Conservation (phyloP, 1,284 basidiomycete genomes). For the Ustilago loliicola region DNA sequence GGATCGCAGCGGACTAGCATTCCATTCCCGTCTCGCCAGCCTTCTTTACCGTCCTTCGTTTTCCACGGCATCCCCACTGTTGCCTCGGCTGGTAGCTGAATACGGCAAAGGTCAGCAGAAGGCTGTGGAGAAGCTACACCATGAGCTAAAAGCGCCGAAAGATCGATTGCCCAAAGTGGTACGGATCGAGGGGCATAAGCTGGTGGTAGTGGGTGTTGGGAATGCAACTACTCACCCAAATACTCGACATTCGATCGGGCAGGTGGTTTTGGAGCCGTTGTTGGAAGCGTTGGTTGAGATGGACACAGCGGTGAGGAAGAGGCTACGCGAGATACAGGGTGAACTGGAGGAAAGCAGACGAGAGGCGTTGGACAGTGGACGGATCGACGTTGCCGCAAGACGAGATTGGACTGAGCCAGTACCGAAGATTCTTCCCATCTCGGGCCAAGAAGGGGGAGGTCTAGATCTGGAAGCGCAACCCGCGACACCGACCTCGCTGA, state of each 20-base stretch:
- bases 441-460: no score
- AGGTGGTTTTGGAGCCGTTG: conserved; percentile 38
- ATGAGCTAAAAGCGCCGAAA: conserved; percentile 10
- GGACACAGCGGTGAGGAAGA: not conserved
- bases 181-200: not conserved
- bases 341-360: conserved; percentile 9
- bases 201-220: conserved; percentile 41
- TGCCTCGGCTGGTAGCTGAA: conserved; percentile 40
- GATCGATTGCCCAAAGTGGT: conserved; percentile 21
- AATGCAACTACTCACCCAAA: conserved; percentile 47
- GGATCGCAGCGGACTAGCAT: conserved; percentile 28
- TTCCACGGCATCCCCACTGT: not conserved
- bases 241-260: conserved; percentile 44
- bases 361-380: conserved; percentile 7
- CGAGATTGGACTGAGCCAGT: conserved; percentile 16
- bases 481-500: not conserved
- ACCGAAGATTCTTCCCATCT: not conserved
- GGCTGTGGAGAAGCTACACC: conserved; percentile 23
- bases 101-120: conserved; percentile 45
- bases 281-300: conserved; percentile 9
- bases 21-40: conserved; percentile 31
- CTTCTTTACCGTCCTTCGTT: conserved; percentile 29
- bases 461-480: not conserved
- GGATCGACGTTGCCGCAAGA: not conserved
- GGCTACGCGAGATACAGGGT: conserved; percentile 1